Evolutionary conservation across 2,329 filamentous ascomycete genomes (phyloP).

Genomic region (Aspergillus niger): DNA sequence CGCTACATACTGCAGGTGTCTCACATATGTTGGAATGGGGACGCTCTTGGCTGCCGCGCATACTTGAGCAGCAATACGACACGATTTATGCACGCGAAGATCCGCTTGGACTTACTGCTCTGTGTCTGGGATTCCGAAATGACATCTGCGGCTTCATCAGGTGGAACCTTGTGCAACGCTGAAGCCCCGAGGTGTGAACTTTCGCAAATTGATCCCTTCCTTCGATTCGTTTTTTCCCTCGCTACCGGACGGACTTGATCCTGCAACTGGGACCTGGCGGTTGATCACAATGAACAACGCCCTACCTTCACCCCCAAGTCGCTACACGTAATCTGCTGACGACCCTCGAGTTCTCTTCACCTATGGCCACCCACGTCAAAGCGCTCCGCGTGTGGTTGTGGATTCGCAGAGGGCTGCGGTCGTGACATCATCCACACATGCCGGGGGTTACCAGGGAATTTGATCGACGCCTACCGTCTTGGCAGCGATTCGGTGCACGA

Average conservation of each 20-base stretch:
- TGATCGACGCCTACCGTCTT: constrained; percentile 22
- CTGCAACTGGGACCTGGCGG: constrained; percentile 13
- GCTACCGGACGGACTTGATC: not conserved
- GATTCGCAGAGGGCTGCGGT: not conserved
- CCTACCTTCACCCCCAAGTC: not conserved
- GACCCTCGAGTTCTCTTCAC: not conserved
- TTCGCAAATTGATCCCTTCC: not conserved
- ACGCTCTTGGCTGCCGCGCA: constrained; percentile 3
- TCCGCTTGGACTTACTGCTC: not conserved
- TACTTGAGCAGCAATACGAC: constrained; percentile 1
- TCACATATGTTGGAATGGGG: constrained; percentile 4
- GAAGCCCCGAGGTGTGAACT: not conserved
- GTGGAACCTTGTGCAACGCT: constrained; percentile 4
- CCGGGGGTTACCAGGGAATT: constrained; percentile 15
- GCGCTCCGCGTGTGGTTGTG: not conserved
- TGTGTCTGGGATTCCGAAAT: not conserved
- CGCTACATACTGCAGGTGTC: not conserved
- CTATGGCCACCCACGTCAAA: constrained; percentile 3
- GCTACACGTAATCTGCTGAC: not conserved
- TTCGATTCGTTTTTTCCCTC: not conserved
- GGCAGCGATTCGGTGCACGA: constrained; percentile 12
- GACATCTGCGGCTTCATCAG: constrained; percentile 9
- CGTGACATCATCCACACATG: constrained; percentile 29
- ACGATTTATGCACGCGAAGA: not conserved
- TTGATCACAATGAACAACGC: constrained; percentile 14